These are phyloP conservation scores for Mycena vitilis DNA, from an alignment of 768 basidiomycete genomes.

Conservation along the genomic window DNA sequence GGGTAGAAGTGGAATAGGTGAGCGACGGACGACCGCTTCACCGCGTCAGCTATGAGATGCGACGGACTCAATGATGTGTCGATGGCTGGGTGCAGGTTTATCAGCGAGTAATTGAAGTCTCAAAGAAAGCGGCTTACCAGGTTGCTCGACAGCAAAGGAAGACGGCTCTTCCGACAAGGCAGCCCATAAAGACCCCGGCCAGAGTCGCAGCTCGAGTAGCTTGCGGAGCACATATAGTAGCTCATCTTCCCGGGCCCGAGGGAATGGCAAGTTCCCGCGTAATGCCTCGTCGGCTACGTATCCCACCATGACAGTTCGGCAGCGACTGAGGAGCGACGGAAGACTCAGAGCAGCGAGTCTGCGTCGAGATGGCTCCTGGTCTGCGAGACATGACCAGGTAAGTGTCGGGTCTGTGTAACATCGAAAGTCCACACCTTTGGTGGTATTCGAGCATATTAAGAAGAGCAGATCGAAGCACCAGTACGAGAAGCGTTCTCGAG, in stretches of 20 bases:
- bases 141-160: constrained; percentile 62
- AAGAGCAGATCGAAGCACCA: constrained; percentile 94
- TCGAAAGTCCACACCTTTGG: constrained; percentile 58
- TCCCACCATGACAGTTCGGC: constrained; percentile 70
- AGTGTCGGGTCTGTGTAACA: neutral
- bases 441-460: constrained; percentile 76
- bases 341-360: constrained; percentile 81
- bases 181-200: constrained; percentile 83
- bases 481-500: constrained; percentile 89
- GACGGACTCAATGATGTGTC: constrained; percentile 61
- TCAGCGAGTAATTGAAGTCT: neutral
- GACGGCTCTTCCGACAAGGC: constrained; percentile 76
- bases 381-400: constrained; percentile 48
- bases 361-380: constrained; percentile 67
- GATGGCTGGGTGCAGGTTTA: constrained; percentile 44
- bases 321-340: constrained; percentile 82
- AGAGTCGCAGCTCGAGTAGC: constrained; percentile 77
- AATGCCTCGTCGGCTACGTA: constrained; percentile 89
- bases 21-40: constrained; percentile 79
- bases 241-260: constrained; percentile 90
- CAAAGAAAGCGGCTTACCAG: constrained; percentile 56
- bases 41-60: constrained; percentile 73
- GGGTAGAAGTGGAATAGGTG: constrained; percentile 93
- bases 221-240: constrained; percentile 86
- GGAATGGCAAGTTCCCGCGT: constrained; percentile 90